Evolutionary conservation across 352 stramenopile species (phyloP), one percentile per base, ranked within the genome.

Genomic region (Peronospora destructor): DNA sequence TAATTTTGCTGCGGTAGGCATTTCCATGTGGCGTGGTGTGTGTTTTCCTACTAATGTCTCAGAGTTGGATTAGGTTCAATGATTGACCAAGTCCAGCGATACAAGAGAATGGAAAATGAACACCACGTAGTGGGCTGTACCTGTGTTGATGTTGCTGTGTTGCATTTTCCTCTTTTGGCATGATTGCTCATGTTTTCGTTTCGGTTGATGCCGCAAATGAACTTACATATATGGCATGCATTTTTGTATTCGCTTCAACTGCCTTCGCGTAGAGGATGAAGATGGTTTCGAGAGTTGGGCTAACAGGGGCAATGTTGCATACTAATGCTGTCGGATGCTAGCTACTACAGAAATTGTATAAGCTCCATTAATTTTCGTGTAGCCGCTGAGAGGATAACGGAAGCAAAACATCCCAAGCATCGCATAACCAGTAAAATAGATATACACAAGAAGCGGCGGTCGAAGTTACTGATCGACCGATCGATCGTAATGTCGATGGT

Each of bases 1-100:
- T 99, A 98, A 66, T 38, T 42, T 41, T 28, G 28, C n/a, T 45
- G 17, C 41, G 33, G 36, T 43, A 23, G 3, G 23, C 40, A 28
- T 21, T 48, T 17, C 28, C 26, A 11, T 51, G 16, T 33, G 14
- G 30, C 28, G 23, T 25, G 40, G 32, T 44, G 23, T 41, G 2
- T 43, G 9, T 37, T 61, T 51, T 58, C 37, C 29, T 53, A 41
- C 16, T 44, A 56, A 33, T 29, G 43, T 8, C 49, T 26, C 2
- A 26, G 43, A 39, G 29, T 38, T 16, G 48, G 29, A 36, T 23
- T 35, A 57, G 26, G 44, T 46, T 37, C 26, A 63, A 50, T 30
- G 39, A 23, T 10, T 26, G 30, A 53, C 28, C 38, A 44, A 52
- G 26, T 49, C 14, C 14, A 51, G 37, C 45, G 52, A 58, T 38